A percentile compares a stretch with the other conserved stretches of the same genome.
These are phyloP conservation scores for Helianthus tuberosus DNA, from an alignment of 129 eudicot genomes.

Conservation along the genomic window DNA sequence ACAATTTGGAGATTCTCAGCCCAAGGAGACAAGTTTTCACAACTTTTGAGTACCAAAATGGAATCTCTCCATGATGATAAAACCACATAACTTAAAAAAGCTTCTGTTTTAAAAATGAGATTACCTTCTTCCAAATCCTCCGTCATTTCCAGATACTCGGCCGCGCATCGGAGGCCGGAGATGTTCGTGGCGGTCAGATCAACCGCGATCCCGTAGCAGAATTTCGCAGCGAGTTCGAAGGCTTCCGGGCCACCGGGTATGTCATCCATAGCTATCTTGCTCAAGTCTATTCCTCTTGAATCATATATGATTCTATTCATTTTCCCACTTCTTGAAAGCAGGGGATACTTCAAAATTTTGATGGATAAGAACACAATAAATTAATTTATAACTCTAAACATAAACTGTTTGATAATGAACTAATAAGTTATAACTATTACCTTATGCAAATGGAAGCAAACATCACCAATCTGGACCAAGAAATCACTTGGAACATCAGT, in stretches of 20 bases:
- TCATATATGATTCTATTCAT: conserved; percentile 85
- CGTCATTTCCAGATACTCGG: conserved; percentile 95
- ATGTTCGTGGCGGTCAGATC: conserved; percentile 90
- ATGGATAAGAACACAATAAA: not conserved
- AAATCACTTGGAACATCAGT: conserved; percentile 97
- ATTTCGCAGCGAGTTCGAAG: conserved; percentile 90
- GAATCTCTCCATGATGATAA: conserved; percentile 98
- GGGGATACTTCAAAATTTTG: conserved; percentile 59
- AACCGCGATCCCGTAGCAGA: conserved; percentile 96
- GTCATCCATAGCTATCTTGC: conserved; percentile 66
- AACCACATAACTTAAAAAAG: conserved; percentile 91
- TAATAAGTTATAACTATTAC: conserved; percentile 31
- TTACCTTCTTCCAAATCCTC: conserved; percentile 99
- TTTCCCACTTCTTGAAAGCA: conserved; percentile 89
- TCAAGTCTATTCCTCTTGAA: conserved; percentile 62
- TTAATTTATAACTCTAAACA: not conserved
- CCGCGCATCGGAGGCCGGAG: conserved; percentile 92
- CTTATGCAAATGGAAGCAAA: conserved; percentile 90
- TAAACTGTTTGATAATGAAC: not conserved
- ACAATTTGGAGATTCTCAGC: conserved; percentile 97
- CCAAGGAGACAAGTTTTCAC: conserved; percentile 95
- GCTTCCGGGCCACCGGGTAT: conserved; percentile 94
- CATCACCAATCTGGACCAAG: conserved; percentile 80
- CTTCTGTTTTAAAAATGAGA: conserved; percentile 93
- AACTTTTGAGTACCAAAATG: conserved; percentile 76